These are phyloP conservation scores for Persicaria tinctoria DNA, from an alignment of 148 eudicot genomes.

Conservation along the genomic window DNA sequence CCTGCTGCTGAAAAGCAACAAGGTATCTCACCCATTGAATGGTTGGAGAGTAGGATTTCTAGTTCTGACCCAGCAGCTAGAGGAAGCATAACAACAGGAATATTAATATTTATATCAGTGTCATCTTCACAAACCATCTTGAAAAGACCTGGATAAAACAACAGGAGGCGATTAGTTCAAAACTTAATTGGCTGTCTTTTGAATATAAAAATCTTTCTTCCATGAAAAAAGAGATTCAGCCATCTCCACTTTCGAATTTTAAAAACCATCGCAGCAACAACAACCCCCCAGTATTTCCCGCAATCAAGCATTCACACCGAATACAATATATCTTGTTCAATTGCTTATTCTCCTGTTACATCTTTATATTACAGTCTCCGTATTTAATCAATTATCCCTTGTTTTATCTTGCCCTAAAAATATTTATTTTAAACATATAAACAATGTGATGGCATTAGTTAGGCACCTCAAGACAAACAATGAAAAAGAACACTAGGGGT, in stretches of 20 bases:
- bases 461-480: neutral
- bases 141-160: constrained; percentile 63
- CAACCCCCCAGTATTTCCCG: too few relatives aligned
- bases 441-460: neutral
- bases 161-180: neutral
- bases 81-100: constrained; percentile 94
- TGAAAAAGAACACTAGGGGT: neutral
- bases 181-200: neutral
- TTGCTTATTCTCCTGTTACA: neutral
- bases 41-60: constrained; percentile 40
- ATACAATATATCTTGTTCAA: neutral
- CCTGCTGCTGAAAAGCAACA: constrained; percentile 6
- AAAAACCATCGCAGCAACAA: neutral
- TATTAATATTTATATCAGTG: constrained; percentile 52
- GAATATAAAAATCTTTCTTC: neutral
- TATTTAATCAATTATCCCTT: neutral
- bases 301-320: neutral
- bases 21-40: constrained; percentile 45
- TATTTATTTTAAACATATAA: neutral
- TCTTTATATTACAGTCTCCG: too few relatives aligned
- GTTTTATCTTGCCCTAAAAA: neutral
- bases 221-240: neutral
- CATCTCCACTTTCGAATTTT: neutral
- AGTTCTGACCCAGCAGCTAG: constrained; percentile 65
- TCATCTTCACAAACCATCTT: constrained; percentile 97